Percentiles rank a stretch among this genome's conserved stretches.
These are phyloP conservation scores for Cryphonectria parasitica DNA, from an alignment of 2,329 filamentous ascomycete genomes.

Conservation along the genomic window DNA sequence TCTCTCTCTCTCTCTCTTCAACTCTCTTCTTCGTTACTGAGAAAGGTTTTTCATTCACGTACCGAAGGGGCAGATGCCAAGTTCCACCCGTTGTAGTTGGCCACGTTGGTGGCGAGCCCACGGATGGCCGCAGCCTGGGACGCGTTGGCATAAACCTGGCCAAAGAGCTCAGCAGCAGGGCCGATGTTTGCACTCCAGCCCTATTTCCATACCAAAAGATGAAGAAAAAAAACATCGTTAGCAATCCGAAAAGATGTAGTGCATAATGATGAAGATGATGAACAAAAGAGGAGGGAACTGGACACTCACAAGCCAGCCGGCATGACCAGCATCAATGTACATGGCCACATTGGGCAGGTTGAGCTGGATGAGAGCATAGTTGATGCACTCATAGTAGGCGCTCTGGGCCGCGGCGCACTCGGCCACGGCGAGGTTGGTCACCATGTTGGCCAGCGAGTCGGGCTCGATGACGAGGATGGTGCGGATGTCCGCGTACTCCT, in stretches of 20 bases:
- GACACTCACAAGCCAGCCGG: slow-evolving; percentile 56
- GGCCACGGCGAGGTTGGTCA: slow-evolving; percentile 56
- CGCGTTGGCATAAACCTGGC: slow-evolving; percentile 53
- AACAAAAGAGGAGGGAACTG: not conserved
- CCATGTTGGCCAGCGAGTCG: slow-evolving; percentile 61
- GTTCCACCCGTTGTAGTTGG: slow-evolving; percentile 60
- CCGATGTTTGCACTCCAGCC: slow-evolving; percentile 58
- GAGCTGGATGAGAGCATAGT: slow-evolving; percentile 55
- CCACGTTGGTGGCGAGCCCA: slow-evolving; percentile 60
- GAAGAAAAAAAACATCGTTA: not conserved
- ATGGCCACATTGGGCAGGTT: slow-evolving; percentile 61
- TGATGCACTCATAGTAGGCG: slow-evolving; percentile 53
- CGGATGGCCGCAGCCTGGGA: slow-evolving; percentile 55
- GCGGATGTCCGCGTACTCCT: slow-evolving; percentile 48
- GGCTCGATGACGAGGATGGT: slow-evolving; percentile 56
- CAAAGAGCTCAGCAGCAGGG: slow-evolving; percentile 52
- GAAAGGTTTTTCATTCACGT: not conserved
- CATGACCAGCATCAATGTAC: slow-evolving; percentile 63
- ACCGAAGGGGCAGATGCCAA: slow-evolving; percentile 43
- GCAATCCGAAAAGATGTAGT: not conserved
- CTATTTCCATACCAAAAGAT: not conserved
- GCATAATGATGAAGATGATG: not conserved
- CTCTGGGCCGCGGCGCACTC: slow-evolving; percentile 54
- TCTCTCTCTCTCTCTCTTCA: too few species aligned
- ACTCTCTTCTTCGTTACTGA: too few species aligned